phyloP scores from a whole-genome alignment of 192 early-diverging fungal species.

The Entomortierella lignicola region DNA sequence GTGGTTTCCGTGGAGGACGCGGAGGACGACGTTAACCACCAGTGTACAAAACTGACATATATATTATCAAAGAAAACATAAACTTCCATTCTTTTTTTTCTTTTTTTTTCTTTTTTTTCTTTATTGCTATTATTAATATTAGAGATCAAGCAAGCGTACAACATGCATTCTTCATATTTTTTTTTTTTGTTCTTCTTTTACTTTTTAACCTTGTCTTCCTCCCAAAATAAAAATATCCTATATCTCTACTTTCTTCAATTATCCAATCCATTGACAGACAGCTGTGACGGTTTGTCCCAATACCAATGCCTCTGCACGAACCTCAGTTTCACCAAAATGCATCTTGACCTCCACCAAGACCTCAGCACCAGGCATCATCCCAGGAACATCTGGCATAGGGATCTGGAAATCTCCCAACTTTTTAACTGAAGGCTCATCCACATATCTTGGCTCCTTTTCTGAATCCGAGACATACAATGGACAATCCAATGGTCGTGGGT shows the following conservation, averaged over 20 bases:
- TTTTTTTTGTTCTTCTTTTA: slow-evolving; percentile 1
- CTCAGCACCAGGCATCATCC: slow-evolving; percentile 48
- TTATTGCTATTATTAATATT: not conserved
- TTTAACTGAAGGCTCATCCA: slow-evolving; percentile 52
- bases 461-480: slow-evolving; percentile 50
- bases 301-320: slow-evolving; percentile 49
- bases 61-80: not conserved
- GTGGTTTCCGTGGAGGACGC: slow-evolving; percentile 58
- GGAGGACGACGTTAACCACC: slow-evolving; percentile 47
- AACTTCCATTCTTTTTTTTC: not conserved
- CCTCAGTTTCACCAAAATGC: slow-evolving; percentile 53
- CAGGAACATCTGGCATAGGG: slow-evolving; percentile 51
- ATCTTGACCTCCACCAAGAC: slow-evolving; percentile 54
- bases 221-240: not conserved
- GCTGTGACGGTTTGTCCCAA: slow-evolving; percentile 56
- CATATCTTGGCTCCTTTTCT: slow-evolving; percentile 45
- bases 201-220: not conserved
- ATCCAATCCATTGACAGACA: slow-evolving; percentile 63
- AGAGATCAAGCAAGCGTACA: no score
- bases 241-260: no score
- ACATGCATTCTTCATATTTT: not conserved
- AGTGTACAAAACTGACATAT: no score
- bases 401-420: slow-evolving; percentile 53
- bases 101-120: not conserved
- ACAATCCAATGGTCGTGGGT: slow-evolving; percentile 50